Evolutionary conservation across 2,329 filamentous ascomycete genomes (phyloP), one percentile per base, ranked within the genome.

Genomic region (Pestalotiopsis sp.): DNA sequence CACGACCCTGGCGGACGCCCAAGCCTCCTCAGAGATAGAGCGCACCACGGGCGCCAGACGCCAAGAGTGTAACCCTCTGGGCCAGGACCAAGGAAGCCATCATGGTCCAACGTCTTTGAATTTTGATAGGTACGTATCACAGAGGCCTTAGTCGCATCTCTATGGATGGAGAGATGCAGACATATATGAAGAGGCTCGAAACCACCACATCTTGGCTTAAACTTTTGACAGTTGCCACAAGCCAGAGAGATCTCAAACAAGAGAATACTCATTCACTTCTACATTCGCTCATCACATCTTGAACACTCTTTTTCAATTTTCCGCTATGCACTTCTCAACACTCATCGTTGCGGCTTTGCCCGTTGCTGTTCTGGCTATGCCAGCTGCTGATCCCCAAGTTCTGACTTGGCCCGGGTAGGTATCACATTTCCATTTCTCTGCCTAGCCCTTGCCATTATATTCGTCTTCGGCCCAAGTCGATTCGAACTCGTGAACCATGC

Each of bases 321-420:
- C 11, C 59, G 38, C 17, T 7, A 62, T 62, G 59, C 59, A 62
- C 12, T 62, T 62, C 59, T 62, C 59, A 11, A 12, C 59, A 36
- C 6, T 62, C 31, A 27, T 62, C 1, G 4, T 62, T 20, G 59
- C 59, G 59, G 59, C 59, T 17, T 20, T 62, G 59, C 59, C 59
- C 59, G 59, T 62, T 39, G 31, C 59, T 39, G 59, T n/a, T 39
- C 59, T 62, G 59, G 59, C 59, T 13, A 62, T 62, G 31, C 59
- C 59, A 36, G 59, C 36, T 62, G 59, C 59, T 39, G 59, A 62
- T 36, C 31, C 31, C 3, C 59, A 27, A 20, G 36, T 62, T 12
- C n/a, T 62, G 31, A 38, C 59, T 20, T 62, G 38, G 27, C 59
- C 59, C 38, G 59, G 59, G 59, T 62, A 36, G 41, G 59, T 39